Conservation (phyloP, 2,329 filamentous ascomycete genomes). For the Venturiaceae sp. region DNA sequence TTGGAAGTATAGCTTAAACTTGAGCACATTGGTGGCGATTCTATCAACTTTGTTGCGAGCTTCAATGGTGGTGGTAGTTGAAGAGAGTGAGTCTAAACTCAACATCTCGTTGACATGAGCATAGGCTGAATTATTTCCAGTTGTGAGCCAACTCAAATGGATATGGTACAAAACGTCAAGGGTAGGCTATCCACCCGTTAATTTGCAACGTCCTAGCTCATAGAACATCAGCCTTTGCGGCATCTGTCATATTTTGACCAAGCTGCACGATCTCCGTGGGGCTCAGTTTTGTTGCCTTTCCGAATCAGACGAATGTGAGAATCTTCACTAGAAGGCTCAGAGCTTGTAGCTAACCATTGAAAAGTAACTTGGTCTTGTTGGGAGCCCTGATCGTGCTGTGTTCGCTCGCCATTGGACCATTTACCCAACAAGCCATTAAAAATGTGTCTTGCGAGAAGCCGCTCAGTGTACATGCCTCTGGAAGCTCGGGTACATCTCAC, state of each 20-base stretch:
- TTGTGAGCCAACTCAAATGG: constrained; percentile 1
- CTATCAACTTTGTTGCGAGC: not conserved
- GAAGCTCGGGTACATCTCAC: not conserved
- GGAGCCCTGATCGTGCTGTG: not conserved
- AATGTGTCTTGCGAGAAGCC: not conserved
- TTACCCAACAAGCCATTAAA: not conserved
- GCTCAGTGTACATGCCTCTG: not conserved
- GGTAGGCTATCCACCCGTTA: not conserved
- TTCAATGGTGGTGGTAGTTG: not conserved
- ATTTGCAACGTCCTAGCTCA: not conserved
- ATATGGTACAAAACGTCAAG: not conserved
- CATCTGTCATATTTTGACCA: not conserved
- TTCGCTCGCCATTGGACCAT: not conserved
- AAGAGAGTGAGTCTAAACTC: not conserved
- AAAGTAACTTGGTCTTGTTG: not conserved
- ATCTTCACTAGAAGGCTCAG: not conserved
- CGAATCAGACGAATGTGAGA: not conserved
- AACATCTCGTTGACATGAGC: not conserved
- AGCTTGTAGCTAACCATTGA: not conserved
- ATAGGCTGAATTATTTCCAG: not conserved
- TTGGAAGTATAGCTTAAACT: not conserved
- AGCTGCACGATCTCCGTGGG: not conserved
- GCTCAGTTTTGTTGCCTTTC: not conserved
- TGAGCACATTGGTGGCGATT: not conserved
- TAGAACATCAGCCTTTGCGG: not conserved